Base-by-base conservation (phyloP, 495 filamentous ascomycete species). In the Trichocladium antarcticum region DNA sequence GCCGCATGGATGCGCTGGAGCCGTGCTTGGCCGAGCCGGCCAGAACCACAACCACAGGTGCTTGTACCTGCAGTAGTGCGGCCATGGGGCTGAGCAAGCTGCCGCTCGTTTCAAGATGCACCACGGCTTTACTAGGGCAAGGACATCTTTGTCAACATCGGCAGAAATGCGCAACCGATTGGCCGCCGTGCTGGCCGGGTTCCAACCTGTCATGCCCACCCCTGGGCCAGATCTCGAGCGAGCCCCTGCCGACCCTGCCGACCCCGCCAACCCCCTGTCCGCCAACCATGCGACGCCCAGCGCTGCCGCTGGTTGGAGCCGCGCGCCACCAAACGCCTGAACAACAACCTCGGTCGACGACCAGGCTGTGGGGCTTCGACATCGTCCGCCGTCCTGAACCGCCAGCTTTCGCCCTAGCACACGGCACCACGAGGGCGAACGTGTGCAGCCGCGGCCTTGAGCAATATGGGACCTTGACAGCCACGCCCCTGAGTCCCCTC, bases 31-130 rank as follows among this genome's bases (percentile, higher is more conserved):
- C 37, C 15, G 9, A 27, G 36, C 37, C 10, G 27, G 27, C n/a
- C n/a, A n/a, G n/a, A n/a, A n/a, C n/a, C n/a, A n/a, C n/a, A n/a
- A n/a, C n/a, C n/a, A n/a, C n/a, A n/a, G n/a, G n/a, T n/a, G n/a
- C n/a, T n/a, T 29, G 54, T 53, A 53, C 55, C 55, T 57, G 50
- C 55, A 57, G 55, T 57, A 57, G 55, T 43, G 55, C 42, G 42
- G 27, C 19, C 28, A 21, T 11, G 55, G 50, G 55, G 55, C 55
- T 57, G 55, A 47, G 50, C 55, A 55, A 38, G 14, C 36, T 19
- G 31, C 37, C 47, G 32, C 29, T 39, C 10, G 47, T 55, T 55
- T 55, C 52, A 50, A 17, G 39, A 36, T 2, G 16, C 21, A 45
- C 38, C 27, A 22, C 38, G n/a, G 8, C 37, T 27, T 28, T n/a